These are phyloP conservation scores for Fusarium redolens DNA, from an alignment of 2,329 filamentous ascomycete species.

Conservation along the genomic window DNA sequence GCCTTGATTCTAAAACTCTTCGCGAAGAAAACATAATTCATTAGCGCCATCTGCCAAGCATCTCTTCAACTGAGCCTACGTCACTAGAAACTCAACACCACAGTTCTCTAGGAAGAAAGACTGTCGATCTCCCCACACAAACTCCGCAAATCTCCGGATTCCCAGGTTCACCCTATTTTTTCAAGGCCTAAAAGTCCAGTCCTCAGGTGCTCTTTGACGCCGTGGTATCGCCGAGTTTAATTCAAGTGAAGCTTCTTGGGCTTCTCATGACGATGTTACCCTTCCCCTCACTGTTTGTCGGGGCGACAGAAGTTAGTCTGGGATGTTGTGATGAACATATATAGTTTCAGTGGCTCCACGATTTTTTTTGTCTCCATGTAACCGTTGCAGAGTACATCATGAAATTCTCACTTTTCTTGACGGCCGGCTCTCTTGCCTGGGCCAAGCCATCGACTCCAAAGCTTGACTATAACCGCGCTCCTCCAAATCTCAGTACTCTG, in stretches of 20 bases:
- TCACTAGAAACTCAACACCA: constrained; percentile 28
- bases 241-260: not conserved
- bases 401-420: constrained; percentile 29
- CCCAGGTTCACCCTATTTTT: constrained; percentile 9
- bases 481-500: constrained; percentile 54
- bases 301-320: constrained; percentile 13
- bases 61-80: constrained; percentile 19
- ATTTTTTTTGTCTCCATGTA: not conserved
- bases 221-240: constrained; percentile 34
- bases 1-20: not conserved
- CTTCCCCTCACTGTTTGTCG: constrained; percentile 23
- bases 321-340: constrained; percentile 6
- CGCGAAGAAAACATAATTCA: constrained; percentile 3
- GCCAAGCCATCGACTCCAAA: constrained; percentile 28
- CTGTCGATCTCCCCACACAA: constrained; percentile 38
- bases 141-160: constrained; percentile 39
- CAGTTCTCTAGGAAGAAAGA: constrained; percentile 7
- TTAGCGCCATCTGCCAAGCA: constrained; percentile 26
- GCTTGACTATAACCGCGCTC: constrained; percentile 51
- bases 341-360: constrained; percentile 20
- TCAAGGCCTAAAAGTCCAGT: not conserved
- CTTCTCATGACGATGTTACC: constrained; percentile 30
- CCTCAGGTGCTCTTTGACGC: constrained; percentile 7
- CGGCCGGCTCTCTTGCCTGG: constrained; percentile 30
- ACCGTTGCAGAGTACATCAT: constrained; percentile 6